These are phyloP conservation scores for Didymella arachidicola DNA, from an alignment of 2,329 filamentous ascomycete species.

Conservation along the genomic window DNA sequence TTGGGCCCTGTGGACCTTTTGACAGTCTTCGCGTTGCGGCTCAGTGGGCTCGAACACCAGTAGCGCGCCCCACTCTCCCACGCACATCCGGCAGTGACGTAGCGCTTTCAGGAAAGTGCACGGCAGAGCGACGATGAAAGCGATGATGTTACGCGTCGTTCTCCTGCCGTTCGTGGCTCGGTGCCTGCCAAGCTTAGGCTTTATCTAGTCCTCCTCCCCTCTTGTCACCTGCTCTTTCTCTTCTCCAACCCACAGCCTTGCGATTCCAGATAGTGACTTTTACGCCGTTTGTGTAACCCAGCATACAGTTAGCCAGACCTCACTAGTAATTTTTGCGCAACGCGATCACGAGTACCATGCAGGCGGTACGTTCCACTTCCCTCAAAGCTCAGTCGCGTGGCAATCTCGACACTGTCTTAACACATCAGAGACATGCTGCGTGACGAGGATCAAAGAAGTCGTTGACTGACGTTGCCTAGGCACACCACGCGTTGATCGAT, in stretches of 20 bases:
- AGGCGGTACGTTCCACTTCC: slow-evolving; percentile 13
- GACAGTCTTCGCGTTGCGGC: slow-evolving; percentile 30
- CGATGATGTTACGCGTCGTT: slow-evolving; percentile 43
- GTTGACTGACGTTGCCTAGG: slow-evolving; percentile 55
- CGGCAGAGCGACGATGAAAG: slow-evolving; percentile 31
- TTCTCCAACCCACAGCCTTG: slow-evolving; percentile 11
- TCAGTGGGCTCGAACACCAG: slow-evolving; percentile 12
- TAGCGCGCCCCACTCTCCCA: slow-evolving; percentile 29
- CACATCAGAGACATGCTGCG: too few species aligned
- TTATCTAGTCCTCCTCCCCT: slow-evolving; percentile 30
- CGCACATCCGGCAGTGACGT: slow-evolving; percentile 41
- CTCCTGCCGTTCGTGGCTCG: slow-evolving; percentile 24
- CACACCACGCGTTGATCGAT: slow-evolving; percentile 71
- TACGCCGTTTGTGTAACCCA: slow-evolving; percentile 20
- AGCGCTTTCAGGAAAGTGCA: slow-evolving; percentile 26
- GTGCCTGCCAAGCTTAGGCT: slow-evolving; percentile 43
- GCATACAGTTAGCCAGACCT: background rate
- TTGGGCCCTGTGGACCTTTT: slow-evolving; percentile 24
- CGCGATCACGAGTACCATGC: slow-evolving; percentile 9
- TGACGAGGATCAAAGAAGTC: too few species aligned
- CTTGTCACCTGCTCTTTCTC: slow-evolving; percentile 24
- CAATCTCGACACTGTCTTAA: background rate
- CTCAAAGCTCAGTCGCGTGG: slow-evolving; percentile 4
- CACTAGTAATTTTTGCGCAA: slow-evolving; percentile 11
- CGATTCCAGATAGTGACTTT: slow-evolving; percentile 5